Base-by-base conservation (phyloP, 768 basidiomycete genomes). In the Tricholoma hemisulphureum region DNA sequence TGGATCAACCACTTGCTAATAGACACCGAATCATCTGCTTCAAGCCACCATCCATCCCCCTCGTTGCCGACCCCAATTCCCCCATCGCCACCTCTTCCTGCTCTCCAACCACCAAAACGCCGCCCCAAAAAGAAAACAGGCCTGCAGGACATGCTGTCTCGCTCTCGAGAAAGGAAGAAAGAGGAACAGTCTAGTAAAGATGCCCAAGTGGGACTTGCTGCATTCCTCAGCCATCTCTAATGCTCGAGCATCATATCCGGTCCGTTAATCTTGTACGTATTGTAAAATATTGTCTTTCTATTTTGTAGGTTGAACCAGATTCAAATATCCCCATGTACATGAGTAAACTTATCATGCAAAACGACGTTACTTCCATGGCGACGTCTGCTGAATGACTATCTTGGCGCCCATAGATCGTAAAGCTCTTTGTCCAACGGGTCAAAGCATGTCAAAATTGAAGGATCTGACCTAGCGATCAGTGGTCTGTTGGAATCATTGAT, bases 341-440 rank as follows among this genome's bases (percentile, higher is more conserved):
- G n/a, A n/a, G n/a, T n/a, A n/a, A n/a, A n/a, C n/a, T n/a, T n/a
- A n/a, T n/a, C n/a, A n/a, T n/a, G n/a, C n/a, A n/a, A n/a, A n/a
- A n/a, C n/a, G n/a, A n/a, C n/a, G n/a, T n/a, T n/a, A n/a, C n/a
- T n/a, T n/a, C n/a, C n/a, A n/a, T n/a, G n/a, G n/a, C n/a, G n/a
- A n/a, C n/a, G n/a, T n/a, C 31, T 31, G 31, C 10, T 31, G 31
- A 10, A 24, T 65, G 63, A 77, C 58, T 68, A 64, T 60, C 73
- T 79, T 4, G 88, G 86, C 26, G 77, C 87, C 91, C 91, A 93
- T 9, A 92, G 76, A 45, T 85, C 83, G 63, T 92, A 91, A 20
- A 93, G 76, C 62, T 91, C 87, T 72, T 79, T 85, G 72, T 93
- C 91, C 21, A 80, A 76, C 13, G 83, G 80, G 69, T 93, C 89